Conservation (phyloP, 805 yeast genomes). For the Candida khao-thaluensis region DNA sequence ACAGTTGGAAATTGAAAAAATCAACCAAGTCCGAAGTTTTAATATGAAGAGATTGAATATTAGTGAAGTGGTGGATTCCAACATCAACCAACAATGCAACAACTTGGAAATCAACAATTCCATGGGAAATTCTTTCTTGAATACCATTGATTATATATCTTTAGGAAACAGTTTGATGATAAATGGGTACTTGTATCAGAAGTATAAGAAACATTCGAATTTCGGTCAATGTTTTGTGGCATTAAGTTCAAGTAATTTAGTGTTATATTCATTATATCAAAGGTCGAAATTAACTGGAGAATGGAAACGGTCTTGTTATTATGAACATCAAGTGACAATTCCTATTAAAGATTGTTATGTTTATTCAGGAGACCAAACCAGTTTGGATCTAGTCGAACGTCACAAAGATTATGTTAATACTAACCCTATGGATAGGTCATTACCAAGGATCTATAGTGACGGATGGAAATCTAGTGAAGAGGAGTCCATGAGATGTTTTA, state of each 20-base stretch:
- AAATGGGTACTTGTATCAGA: conserved; percentile 69
- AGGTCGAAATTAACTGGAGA: conserved; percentile 48
- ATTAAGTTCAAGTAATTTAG: conserved; percentile 66
- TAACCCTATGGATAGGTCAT: conserved; percentile 53
- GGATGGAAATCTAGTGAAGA: conserved; percentile 85
- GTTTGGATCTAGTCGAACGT: conserved; percentile 51
- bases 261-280: conserved; percentile 52
- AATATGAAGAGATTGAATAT: conserved; percentile 51
- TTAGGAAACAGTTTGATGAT: conserved; percentile 58
- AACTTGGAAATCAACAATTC: conserved; percentile 55
- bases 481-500: conserved; percentile 72
- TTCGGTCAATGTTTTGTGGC: conserved; percentile 63
- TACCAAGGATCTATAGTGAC: conserved; percentile 75
- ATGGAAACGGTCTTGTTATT: conserved; percentile 47
- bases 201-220: conserved; percentile 64
- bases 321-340: conserved; percentile 54
- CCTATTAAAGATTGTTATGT: conserved; percentile 69
- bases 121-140: conserved; percentile 50
- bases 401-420: conserved; percentile 46
- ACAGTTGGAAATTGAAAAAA: conserved; percentile 37
- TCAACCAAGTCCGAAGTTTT: conserved; percentile 35
- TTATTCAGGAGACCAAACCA: conserved; percentile 67
- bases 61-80: conserved; percentile 57
- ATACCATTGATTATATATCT: conserved; percentile 57
- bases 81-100: conserved; percentile 38